Percentiles rank a stretch among this genome's conserved stretches.
These are phyloP conservation scores for Manihot esculenta DNA, from an alignment of 441 rosid genomes.

Conservation along the genomic window DNA sequence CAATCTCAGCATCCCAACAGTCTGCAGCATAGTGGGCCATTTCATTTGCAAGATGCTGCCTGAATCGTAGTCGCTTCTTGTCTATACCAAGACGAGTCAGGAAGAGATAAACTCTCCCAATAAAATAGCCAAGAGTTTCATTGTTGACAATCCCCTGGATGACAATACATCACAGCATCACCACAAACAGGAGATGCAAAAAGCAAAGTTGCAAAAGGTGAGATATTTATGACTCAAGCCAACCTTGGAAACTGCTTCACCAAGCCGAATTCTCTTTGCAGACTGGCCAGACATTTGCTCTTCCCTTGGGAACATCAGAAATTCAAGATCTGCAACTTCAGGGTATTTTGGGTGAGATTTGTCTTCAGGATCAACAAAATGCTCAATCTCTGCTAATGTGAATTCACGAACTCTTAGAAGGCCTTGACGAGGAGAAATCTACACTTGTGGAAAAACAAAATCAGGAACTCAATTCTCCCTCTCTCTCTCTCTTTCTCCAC, in stretches of 20 bases:
- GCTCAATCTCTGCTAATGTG: conserved; percentile 78
- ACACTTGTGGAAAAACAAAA: conserved; percentile 12
- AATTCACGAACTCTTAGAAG: conserved; percentile 73
- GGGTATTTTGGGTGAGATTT: conserved; percentile 62
- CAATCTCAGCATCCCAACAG: conserved; percentile 89
- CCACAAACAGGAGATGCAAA: not conserved
- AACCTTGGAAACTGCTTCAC: conserved; percentile 67
- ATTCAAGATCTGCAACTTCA: conserved; percentile 54
- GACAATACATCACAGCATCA: conserved; percentile 17
- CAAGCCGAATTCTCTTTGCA: conserved; percentile 52
- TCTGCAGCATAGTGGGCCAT: conserved; percentile 87
- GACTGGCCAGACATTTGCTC: conserved; percentile 67
- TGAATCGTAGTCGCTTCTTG: conserved; percentile 51
- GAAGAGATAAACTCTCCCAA: conserved; percentile 73
- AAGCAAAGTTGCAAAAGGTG: not conserved
- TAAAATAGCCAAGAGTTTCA: conserved; percentile 75
- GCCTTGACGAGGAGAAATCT: conserved; percentile 88
- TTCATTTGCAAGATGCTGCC: conserved; percentile 78
- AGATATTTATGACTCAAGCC: conserved; percentile 9
- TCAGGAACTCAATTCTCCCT: too few relatives aligned
- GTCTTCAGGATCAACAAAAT: conserved; percentile 73
- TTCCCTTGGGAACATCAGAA: conserved; percentile 75
- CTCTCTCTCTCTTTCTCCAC: too few relatives aligned
- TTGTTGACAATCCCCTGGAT: conserved; percentile 67
- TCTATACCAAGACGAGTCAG: conserved; percentile 61